phyloP scores from a whole-genome alignment of 179 eudicot genomes.

The Spergularia azorica region DNA sequence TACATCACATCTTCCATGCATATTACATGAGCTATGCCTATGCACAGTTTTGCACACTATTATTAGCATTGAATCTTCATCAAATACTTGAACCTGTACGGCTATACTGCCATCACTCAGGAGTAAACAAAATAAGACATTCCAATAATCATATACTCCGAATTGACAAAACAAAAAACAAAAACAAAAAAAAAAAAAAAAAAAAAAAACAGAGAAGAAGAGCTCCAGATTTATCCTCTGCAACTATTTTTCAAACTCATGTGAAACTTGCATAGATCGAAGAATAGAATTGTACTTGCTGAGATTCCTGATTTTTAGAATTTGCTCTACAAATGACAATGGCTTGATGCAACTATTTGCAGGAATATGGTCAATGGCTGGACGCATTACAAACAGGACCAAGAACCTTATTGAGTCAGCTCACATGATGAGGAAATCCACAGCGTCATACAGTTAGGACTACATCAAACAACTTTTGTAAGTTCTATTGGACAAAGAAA shows the following conservation, averaged over 20 bases:
- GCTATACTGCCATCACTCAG: neutral
- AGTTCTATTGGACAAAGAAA: slow-evolving; percentile 17
- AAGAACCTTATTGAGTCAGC: neutral
- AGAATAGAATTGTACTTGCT: too few species aligned
- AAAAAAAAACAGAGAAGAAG: too few species aligned
- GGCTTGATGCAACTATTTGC: neutral
- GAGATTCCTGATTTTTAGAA: too few species aligned
- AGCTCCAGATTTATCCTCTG: too few species aligned
- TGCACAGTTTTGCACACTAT: too few species aligned
- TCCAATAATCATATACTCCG: too few species aligned
- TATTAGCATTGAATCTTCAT: neutral
- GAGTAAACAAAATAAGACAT: neutral
- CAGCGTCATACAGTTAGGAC: neutral
- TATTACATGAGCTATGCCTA: neutral
- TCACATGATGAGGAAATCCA: neutral
- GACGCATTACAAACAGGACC: neutral
- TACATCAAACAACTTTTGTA: neutral
- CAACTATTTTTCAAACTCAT: too few species aligned
- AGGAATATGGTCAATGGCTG: neutral
- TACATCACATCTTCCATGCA: neutral
- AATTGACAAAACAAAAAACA: too few species aligned
- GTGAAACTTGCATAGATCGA: too few species aligned
- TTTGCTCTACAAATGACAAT: too few species aligned
- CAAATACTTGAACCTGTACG: neutral
- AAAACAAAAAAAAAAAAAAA: too few species aligned